A percentile compares a stretch with the other conserved stretches of the same genome.
Conservation (phyloP, 2,329 filamentous ascomycete genomes). For the Fusarium ambrosium region DNA sequence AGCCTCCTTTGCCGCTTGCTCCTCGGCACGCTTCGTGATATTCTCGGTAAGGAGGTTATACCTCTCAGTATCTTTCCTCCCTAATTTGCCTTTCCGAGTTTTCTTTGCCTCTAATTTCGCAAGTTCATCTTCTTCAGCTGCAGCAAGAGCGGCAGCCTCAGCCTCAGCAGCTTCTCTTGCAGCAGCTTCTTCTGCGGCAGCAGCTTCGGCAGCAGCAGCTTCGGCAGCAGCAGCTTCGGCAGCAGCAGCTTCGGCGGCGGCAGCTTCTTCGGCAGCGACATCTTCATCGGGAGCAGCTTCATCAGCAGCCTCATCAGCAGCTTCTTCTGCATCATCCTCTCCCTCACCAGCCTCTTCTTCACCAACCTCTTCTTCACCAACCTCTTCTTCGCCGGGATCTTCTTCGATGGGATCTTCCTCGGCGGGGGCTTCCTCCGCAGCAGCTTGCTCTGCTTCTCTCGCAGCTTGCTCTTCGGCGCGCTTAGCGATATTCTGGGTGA, state of each 20-base stretch:
- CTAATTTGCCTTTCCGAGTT: slow-evolving; percentile 61
- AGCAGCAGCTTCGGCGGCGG: slow-evolving; percentile 19
- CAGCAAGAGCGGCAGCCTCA: slow-evolving; percentile 43
- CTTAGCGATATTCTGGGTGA: slow-evolving; percentile 31
- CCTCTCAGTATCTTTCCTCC: slow-evolving; percentile 62
- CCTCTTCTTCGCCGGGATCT: slow-evolving; percentile 26
- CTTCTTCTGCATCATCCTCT: slow-evolving; percentile 45
- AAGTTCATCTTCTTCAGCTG: slow-evolving; percentile 55
- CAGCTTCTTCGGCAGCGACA: slow-evolving; percentile 37
- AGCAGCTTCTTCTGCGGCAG: slow-evolving; percentile 44
- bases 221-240: slow-evolving; percentile 34
- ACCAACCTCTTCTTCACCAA: slow-evolving; percentile 42
- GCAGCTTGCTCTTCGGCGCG: slow-evolving; percentile 33
- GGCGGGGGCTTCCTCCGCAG: slow-evolving; percentile 12
- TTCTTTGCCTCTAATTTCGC: slow-evolving; percentile 62
- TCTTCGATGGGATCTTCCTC: slow-evolving; percentile 20
- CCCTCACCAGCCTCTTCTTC: slow-evolving; percentile 1
- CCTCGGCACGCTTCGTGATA: slow-evolving; percentile 51
- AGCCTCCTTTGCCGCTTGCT: slow-evolving; percentile 52
- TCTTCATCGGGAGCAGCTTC: slow-evolving; percentile 46
- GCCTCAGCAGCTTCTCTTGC: slow-evolving; percentile 49
- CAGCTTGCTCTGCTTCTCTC: slow-evolving; percentile 21
- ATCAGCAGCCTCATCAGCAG: slow-evolving; percentile 35
- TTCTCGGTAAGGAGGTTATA: slow-evolving; percentile 54
- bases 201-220: slow-evolving; percentile 1